A percentile compares a stretch with the other conserved stretches of the same genome.
Conservation (phyloP, 139 green algal genomes). For the Chlorella sorokiniana region DNA sequence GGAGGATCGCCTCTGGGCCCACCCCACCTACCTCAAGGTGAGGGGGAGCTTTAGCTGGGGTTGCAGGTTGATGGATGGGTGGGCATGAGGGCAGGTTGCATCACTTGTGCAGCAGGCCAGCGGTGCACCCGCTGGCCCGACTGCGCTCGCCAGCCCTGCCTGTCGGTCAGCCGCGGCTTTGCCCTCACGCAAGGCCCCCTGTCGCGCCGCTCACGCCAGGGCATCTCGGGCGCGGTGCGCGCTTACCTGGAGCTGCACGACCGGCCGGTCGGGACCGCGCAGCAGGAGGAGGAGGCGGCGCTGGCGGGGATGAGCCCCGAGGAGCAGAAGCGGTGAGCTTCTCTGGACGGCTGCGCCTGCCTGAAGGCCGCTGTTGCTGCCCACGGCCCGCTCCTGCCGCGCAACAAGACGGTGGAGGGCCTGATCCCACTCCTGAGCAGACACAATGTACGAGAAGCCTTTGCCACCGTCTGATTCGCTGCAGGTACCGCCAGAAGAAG, state of each 20-base stretch:
- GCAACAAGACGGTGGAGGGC: no score
- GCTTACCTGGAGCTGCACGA: conserved; percentile 80
- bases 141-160: not conserved
- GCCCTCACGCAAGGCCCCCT: not conserved
- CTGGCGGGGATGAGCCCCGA: conserved; percentile 73
- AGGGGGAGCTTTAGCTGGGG: not conserved
- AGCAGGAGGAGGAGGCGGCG: conserved; percentile 58
- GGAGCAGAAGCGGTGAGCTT: conserved; percentile 72
- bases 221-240: conserved; percentile 71
- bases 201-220: no score
- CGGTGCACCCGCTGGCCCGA: no score
- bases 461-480: not conserved
- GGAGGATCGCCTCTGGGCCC: conserved; percentile 34
- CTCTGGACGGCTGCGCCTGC: no score
- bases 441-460: no score
- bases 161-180: no score
- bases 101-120: no score
- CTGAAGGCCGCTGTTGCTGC: no score
- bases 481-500: conserved; percentile 39
- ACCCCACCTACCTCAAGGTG: conserved; percentile 34
- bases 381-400: no score
- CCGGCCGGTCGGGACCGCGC: conserved; percentile 29
- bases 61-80: not conserved
- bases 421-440: no score
- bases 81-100: not conserved